Evolutionary conservation across 73 alveolate species (phyloP).

Genomic region (Halteria grandinella): DNA sequence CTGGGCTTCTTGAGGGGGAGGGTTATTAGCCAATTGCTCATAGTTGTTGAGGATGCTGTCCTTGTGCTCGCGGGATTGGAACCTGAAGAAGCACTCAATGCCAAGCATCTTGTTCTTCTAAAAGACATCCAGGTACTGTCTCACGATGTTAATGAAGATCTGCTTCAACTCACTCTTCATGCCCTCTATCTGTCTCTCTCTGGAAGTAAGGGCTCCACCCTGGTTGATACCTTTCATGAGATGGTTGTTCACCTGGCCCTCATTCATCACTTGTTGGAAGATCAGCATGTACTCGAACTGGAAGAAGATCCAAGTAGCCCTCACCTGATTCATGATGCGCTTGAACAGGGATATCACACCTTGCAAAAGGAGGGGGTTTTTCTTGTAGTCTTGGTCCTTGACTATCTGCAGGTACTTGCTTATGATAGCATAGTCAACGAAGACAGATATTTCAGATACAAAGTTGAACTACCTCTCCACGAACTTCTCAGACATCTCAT

Average conservation of each 20-base stretch:
- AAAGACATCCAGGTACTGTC: conserved; percentile 63
- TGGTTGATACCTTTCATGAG: conserved; percentile 21
- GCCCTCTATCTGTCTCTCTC: conserved; percentile 18
- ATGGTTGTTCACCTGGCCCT: conserved; percentile 27
- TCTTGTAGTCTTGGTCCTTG: conserved; percentile 25
- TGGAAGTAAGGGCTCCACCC: background rate
- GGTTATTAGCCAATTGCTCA: background rate
- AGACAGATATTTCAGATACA: conserved; percentile 48
- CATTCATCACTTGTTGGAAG: conserved; percentile 52
- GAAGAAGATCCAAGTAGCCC: conserved; percentile 83
- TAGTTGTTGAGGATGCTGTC: conserved; percentile 72
- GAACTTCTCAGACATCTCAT: conserved; percentile 34
- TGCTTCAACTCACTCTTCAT: conserved; percentile 44
- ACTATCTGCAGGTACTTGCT: conserved; percentile 36
- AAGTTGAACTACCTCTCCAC: conserved; percentile 63
- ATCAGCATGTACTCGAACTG: conserved; percentile 68
- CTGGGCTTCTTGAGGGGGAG: background rate
- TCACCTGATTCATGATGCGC: conserved; percentile 67
- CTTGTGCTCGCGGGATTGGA: conserved; percentile 60
- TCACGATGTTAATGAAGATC: conserved; percentile 54
- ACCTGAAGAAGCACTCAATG: conserved; percentile 75
- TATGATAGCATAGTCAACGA: conserved; percentile 59
- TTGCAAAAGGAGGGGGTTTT: conserved; percentile 39
- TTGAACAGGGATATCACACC: conserved; percentile 48
- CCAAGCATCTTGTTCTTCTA: conserved; percentile 65